These are phyloP conservation scores for Camellia lanceoleosa DNA, from an alignment of 148 eudicot species.

Conservation along the genomic window DNA sequence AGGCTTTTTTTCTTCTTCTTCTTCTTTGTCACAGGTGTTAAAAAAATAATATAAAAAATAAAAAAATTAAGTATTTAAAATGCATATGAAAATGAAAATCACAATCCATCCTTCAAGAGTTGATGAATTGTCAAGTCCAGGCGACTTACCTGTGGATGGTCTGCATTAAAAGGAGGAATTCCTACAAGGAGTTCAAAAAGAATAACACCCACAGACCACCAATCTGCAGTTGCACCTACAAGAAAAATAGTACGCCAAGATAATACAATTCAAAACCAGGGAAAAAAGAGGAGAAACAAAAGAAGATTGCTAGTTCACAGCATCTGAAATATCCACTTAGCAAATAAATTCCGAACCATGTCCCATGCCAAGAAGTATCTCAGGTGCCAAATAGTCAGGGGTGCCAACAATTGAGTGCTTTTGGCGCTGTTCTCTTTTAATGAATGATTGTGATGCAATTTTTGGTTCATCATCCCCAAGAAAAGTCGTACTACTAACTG, in stretches of 20 bases:
- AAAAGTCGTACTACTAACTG: constrained; percentile 54
- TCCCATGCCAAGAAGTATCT: constrained; percentile 98
- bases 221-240: constrained; percentile 93
- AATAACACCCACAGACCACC: constrained; percentile 99
- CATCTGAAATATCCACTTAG: too few relatives aligned
- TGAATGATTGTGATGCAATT: constrained; percentile 25
- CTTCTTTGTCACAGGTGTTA: too few relatives aligned
- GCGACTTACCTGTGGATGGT: constrained; percentile 74
- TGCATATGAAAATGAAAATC: constrained; percentile 1
- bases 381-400: constrained; percentile 99
- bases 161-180: constrained; percentile 96
- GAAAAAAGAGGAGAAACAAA: not conserved
- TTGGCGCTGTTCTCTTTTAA: constrained; percentile 55
- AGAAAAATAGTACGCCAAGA: constrained; percentile 11
- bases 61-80: too few relatives aligned
- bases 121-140: constrained; percentile 4
- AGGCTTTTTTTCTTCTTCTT: too few relatives aligned
- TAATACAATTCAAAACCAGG: constrained; percentile 17
- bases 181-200: constrained; percentile 96
- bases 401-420: constrained; percentile 89
- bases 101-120: not conserved
- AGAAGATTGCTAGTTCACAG: constrained; percentile 9
- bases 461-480: constrained; percentile 58
- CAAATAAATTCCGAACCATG: constrained; percentile 58
- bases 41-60: too few relatives aligned